These are phyloP conservation scores for Debaryomyces coudertii DNA, from an alignment of 1,139 yeast species.

Conservation along the genomic window DNA sequence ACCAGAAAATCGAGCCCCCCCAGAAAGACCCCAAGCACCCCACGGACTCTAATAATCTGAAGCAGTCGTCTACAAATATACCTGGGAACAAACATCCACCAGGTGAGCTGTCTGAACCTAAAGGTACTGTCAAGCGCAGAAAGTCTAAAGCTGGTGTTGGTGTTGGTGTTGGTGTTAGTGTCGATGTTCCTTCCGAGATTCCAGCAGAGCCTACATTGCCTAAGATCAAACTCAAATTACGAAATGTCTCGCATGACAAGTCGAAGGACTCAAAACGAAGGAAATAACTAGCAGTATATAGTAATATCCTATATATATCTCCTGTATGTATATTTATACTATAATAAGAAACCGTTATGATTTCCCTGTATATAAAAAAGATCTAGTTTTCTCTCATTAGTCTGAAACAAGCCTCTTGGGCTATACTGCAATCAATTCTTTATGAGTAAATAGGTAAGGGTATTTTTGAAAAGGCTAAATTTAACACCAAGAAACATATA, in stretches of 20 bases:
- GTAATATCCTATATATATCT: background rate
- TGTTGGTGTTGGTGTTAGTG: conserved; percentile 5
- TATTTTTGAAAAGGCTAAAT: background rate
- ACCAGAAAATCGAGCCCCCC: background rate
- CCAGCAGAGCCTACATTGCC: conserved; percentile 19
- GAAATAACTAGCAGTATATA: conserved; percentile 5
- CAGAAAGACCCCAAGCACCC: background rate
- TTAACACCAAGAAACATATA: background rate
- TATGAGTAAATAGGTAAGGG: background rate
- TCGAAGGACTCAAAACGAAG: conserved; percentile 12
- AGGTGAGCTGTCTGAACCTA: conserved; percentile 1
- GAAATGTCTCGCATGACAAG: conserved; percentile 16
- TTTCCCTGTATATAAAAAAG: conserved; percentile 3
- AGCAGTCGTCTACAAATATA: conserved; percentile 2
- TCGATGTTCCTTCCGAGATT: background rate
- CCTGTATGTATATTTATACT: conserved; percentile 2
- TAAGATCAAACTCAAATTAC: conserved; percentile 23
- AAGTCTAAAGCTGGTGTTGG: conserved; percentile 33
- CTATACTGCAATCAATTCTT: background rate
- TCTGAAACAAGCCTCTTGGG: background rate
- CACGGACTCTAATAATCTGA: conserved; percentile 7
- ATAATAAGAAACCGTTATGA: background rate
- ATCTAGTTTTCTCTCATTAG: conserved; percentile 6
- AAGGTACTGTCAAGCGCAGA: conserved; percentile 26
- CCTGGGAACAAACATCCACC: background rate